Percentiles rank a stretch among this genome's conserved stretches.
Evolutionary conservation across 768 basidiomycete genomes (phyloP).

Genomic region (Psilocybe cyanescens): DNA sequence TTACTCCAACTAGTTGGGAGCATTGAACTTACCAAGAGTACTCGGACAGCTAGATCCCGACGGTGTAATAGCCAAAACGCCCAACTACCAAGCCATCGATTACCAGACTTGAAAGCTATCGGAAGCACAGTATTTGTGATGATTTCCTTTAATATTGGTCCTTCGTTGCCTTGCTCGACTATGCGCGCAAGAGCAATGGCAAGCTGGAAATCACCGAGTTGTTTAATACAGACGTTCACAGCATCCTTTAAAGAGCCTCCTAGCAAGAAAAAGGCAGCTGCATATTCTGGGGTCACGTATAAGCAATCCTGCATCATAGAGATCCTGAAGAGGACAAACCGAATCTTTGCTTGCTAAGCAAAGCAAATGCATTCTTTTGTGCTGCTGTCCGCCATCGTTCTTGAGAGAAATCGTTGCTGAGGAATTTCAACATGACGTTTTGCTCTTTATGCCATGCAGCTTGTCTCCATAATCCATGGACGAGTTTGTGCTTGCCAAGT

Average conservation of each 20-base stretch:
- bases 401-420: constrained; percentile 86
- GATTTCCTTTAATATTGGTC: constrained; percentile 73
- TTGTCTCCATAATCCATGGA: constrained; percentile 95
- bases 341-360: constrained; percentile 89
- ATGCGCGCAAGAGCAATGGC: constrained; percentile 87
- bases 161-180: constrained; percentile 81
- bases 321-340: constrained; percentile 50
- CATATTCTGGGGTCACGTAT: constrained; percentile 69
- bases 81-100: constrained; percentile 95
- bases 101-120: constrained; percentile 82
- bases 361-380: constrained; percentile 93
- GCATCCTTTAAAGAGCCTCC: constrained; percentile 90
- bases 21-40: constrained; percentile 71
- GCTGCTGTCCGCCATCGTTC: constrained; percentile 92
- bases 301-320: constrained; percentile 2
- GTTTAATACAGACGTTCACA: constrained; percentile 85
- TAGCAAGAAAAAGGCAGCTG: constrained; percentile 97
- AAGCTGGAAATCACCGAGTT: constrained; percentile 89
- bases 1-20: not conserved
- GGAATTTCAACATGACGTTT: constrained; percentile 85
- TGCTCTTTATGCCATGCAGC: constrained; percentile 95
- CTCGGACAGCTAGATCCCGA: constrained; percentile 86
- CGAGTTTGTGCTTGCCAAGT: constrained; percentile 87
- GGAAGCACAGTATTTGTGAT: constrained; percentile 81
- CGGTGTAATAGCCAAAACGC: constrained; percentile 94